phyloP scores from a whole-genome alignment of 2,329 filamentous ascomycete genomes.

The Ilyonectria robusta region DNA sequence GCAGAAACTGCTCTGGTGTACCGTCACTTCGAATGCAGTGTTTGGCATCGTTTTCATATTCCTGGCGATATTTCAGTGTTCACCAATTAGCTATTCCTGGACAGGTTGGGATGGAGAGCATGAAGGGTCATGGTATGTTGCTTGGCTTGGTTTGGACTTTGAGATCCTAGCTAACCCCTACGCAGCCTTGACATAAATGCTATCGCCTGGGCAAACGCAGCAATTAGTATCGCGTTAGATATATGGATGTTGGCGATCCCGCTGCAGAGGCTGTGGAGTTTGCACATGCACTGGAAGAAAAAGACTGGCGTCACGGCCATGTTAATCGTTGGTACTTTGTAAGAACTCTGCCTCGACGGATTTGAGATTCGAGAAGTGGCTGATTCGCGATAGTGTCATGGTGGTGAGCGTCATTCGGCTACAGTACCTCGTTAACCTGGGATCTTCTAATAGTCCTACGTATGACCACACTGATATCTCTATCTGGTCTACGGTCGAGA shows the following conservation, averaged over 20 bases:
- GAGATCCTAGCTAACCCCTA: neutral
- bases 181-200: slow-evolving; percentile 53
- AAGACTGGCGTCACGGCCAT: slow-evolving; percentile 60
- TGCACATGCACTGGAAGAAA: slow-evolving; percentile 57
- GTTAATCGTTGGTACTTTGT: slow-evolving; percentile 61
- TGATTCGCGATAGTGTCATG: slow-evolving; percentile 43
- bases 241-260: slow-evolving; percentile 60
- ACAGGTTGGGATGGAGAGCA: slow-evolving; percentile 57
- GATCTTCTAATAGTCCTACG: slow-evolving; percentile 46
- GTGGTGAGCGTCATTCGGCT: slow-evolving; percentile 50
- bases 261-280: slow-evolving; percentile 52
- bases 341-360: slow-evolving; percentile 24
- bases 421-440: slow-evolving; percentile 45
- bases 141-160: neutral
- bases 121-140: slow-evolving; percentile 53
- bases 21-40: slow-evolving; percentile 20
- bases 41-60: slow-evolving; percentile 52
- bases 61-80: slow-evolving; percentile 54
- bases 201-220: slow-evolving; percentile 59
- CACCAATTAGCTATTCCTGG: slow-evolving; percentile 58
- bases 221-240: slow-evolving; percentile 59
- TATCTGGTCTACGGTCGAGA: slow-evolving; percentile 53
- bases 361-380: neutral
- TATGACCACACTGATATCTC: slow-evolving; percentile 49
- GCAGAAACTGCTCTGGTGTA: slow-evolving; percentile 27